Percentiles rank a stretch among this genome's conserved stretches.
Conservation (phyloP, 1,284 basidiomycete genomes). For the Trichosporon sp. region DNA sequence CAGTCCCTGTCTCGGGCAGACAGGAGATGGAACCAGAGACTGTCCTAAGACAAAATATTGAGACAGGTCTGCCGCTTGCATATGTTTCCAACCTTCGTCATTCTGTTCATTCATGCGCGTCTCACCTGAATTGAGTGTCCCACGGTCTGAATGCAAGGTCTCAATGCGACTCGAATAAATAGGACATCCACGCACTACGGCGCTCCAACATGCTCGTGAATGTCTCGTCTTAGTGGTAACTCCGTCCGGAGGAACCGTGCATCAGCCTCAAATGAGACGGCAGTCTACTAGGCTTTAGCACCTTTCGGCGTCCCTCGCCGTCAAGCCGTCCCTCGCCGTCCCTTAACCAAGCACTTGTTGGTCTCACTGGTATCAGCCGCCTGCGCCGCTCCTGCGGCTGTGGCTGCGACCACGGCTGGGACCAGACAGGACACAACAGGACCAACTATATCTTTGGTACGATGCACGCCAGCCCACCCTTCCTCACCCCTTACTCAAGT, state of each 20-base stretch:
- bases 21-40: neutral
- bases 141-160: neutral
- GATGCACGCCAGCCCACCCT: neutral
- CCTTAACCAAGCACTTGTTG: neutral
- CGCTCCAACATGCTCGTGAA: neutral
- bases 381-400: neutral
- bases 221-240: neutral
- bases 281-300: neutral
- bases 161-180: neutral
- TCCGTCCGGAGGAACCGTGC: neutral
- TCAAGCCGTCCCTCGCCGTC: neutral
- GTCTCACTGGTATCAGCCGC: slow-evolving; percentile 8
- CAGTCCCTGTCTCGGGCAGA: slow-evolving; percentile 5
- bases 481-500: slow-evolving; percentile 2
- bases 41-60: neutral
- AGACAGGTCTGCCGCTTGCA: neutral
- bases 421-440: too few relatives aligned
- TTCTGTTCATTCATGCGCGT: slow-evolving; percentile 2
- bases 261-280: neutral
- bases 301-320: neutral
- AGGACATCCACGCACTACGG: neutral
- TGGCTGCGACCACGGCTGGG: neutral
- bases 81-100: neutral
- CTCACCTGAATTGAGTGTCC: neutral
- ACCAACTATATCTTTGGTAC: neutral